Evolutionary conservation across 768 basidiomycete species (phyloP).

Genomic region (Mrakia gelida): DNA sequence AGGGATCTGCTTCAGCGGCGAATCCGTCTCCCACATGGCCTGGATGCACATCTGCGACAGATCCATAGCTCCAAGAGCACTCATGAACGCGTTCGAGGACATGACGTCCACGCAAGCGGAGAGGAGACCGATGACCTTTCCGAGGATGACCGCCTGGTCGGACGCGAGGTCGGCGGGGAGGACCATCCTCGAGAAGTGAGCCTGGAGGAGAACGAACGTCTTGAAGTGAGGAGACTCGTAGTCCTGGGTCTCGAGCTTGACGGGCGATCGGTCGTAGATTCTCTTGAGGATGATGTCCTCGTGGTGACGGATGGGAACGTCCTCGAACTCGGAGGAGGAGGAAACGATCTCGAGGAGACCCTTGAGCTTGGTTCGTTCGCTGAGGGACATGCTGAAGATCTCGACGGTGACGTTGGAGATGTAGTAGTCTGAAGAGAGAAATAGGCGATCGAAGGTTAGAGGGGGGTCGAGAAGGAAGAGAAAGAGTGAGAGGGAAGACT

Average conservation of each 20-base stretch:
- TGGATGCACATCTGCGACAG: constrained; percentile 98
- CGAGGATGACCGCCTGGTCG: constrained; percentile 79
- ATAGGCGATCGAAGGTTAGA: neutral
- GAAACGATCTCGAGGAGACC: constrained; percentile 94
- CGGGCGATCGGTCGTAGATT: constrained; percentile 93
- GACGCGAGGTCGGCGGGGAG: constrained; percentile 89
- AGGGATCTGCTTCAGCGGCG: constrained; percentile 90
- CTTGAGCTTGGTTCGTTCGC: constrained; percentile 94
- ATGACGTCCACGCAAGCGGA: constrained; percentile 97
- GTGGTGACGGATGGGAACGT: constrained; percentile 88
- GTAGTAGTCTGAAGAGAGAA: constrained; percentile 36
- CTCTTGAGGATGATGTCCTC: constrained; percentile 71
- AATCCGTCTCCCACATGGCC: constrained; percentile 95
- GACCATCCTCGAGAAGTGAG: constrained; percentile 89
- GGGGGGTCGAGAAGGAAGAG: neutral
- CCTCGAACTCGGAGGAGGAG: constrained; percentile 93
- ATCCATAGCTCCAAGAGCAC: constrained; percentile 94
- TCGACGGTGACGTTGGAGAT: constrained; percentile 85
- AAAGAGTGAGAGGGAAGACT: constrained; percentile 51
- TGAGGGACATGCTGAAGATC: constrained; percentile 90
- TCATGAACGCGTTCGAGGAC: constrained; percentile 94
- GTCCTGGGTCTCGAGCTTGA: constrained; percentile 77
- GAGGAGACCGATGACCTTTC: constrained; percentile 83
- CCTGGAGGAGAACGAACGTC: constrained; percentile 91
- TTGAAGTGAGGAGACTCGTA: constrained; percentile 98